phyloP scores from a whole-genome alignment of 2,329 filamentous ascomycete species.

The Mollisia scopiformis region DNA sequence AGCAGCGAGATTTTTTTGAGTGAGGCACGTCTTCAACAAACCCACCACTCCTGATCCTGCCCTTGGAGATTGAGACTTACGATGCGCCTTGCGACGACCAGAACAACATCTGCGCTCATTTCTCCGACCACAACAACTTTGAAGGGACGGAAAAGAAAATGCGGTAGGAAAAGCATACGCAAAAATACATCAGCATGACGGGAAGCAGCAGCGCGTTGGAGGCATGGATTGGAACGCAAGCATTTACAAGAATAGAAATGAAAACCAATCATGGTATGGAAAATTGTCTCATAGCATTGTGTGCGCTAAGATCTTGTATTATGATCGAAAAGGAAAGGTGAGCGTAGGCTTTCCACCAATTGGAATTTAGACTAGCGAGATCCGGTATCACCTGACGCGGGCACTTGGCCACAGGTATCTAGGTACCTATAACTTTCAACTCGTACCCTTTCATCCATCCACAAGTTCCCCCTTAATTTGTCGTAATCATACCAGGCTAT shows the following conservation, averaged over 20 bases:
- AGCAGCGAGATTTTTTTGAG: background rate
- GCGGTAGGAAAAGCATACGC: conserved; percentile 7
- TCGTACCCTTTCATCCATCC: too few species aligned
- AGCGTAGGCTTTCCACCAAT: too few species aligned
- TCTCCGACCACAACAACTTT: conserved; percentile 9
- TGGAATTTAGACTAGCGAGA: too few species aligned
- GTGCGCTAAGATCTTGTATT: conserved; percentile 11
- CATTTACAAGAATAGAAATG: conserved; percentile 5
- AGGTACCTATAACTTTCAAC: too few species aligned
- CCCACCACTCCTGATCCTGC: conserved; percentile 7
- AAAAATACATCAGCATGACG: conserved; percentile 1
- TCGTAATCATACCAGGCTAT: too few species aligned
- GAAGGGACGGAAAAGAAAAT: conserved; percentile 8
- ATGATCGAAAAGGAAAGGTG: background rate
- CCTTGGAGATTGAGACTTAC: conserved; percentile 9
- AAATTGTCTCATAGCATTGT: conserved; percentile 4
- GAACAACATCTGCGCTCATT: conserved; percentile 8
- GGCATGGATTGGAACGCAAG: conserved; percentile 6
- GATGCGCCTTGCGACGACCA: conserved; percentile 8
- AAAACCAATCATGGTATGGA: conserved; percentile 3
- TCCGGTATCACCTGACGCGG: too few species aligned
- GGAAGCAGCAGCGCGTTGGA: background rate
- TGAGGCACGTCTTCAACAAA: conserved; percentile 7
- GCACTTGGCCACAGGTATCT: too few species aligned
- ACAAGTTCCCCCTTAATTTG: too few species aligned